Evolutionary conservation across 2,329 filamentous ascomycete species (phyloP).

Genomic region (Alternaria sp.): DNA sequence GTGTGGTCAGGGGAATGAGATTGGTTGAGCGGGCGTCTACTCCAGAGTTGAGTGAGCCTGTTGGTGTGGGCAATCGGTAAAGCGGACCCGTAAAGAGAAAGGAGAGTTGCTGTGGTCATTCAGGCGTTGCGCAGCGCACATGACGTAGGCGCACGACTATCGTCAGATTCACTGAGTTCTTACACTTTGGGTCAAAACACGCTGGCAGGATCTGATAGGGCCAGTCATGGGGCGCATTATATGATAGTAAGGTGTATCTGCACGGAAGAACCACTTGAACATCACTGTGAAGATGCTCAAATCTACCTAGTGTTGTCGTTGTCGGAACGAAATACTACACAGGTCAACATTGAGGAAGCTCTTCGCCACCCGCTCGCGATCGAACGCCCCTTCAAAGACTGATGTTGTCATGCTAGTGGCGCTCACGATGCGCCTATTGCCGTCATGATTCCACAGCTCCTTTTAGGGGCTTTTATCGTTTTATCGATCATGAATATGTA

Average conservation of each 20-base stretch:
- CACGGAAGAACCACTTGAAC: neutral
- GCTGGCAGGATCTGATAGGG: neutral
- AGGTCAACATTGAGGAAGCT: neutral
- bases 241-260: neutral
- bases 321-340: neutral
- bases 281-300: neutral
- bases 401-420: neutral
- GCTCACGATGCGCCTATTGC: neutral
- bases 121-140: neutral
- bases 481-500: neutral
- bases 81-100: neutral
- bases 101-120: neutral
- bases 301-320: neutral
- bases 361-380: neutral
- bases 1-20: neutral
- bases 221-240: neutral
- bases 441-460: neutral
- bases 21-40: neutral
- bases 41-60: neutral
- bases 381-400: neutral
- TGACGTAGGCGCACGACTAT: neutral
- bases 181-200: neutral
- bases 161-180: neutral
- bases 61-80: neutral
- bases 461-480: neutral